phyloP scores from a whole-genome alignment of 768 basidiomycete species.

The Mycena galericulata region DNA sequence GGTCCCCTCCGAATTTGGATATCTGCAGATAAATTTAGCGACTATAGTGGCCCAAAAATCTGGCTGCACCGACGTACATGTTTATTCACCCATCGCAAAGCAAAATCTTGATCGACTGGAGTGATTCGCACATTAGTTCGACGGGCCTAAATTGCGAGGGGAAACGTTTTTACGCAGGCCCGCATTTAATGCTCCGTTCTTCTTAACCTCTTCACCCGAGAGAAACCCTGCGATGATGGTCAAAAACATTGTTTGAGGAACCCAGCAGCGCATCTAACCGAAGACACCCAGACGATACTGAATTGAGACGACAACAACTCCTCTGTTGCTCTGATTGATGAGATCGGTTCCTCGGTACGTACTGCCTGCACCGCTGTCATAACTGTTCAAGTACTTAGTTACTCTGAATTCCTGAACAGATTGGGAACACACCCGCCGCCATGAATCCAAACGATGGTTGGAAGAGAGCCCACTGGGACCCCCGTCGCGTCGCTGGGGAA shows the following conservation, averaged over 20 bases:
- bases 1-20: no score
- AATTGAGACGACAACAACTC: slow-evolving; percentile 11
- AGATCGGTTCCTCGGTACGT: slow-evolving; percentile 20
- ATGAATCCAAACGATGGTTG: no score
- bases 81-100: slow-evolving; percentile 46
- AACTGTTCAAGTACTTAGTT: not conserved
- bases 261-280: slow-evolving; percentile 6
- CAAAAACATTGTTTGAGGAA: not conserved
- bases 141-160: no score
- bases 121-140: no score
- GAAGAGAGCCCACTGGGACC: no score
- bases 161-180: no score
- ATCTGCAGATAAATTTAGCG: slow-evolving; percentile 17
- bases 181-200: slow-evolving; percentile 43
- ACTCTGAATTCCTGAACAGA: not conserved
- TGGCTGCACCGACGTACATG: slow-evolving; percentile 34
- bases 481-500: no score
- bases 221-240: slow-evolving; percentile 40
- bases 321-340: slow-evolving; percentile 3
- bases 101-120: no score
- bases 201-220: slow-evolving; percentile 40
- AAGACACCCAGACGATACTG: no score
- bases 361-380: slow-evolving; percentile 1
- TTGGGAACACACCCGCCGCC: slow-evolving; percentile 31
- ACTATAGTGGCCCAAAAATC: not conserved